These are phyloP conservation scores for Arthroderma uncinatum DNA, from an alignment of 2,329 filamentous ascomycete genomes.

Conservation along the genomic window DNA sequence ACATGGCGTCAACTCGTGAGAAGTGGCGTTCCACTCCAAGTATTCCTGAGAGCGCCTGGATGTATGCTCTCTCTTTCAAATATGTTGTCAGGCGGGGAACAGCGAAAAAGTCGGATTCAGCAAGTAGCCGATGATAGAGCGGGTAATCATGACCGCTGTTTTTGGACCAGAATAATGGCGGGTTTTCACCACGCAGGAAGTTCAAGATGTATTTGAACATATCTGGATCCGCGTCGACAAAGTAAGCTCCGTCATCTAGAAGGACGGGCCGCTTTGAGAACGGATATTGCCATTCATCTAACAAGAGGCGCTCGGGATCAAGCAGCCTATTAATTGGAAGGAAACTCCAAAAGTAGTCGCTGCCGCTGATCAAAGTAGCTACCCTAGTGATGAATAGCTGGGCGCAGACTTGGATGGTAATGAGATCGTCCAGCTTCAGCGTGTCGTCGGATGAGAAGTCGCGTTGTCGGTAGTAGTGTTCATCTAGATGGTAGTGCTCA, in stretches of 20 bases:
- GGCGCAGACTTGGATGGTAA: background rate
- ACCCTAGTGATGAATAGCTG: background rate
- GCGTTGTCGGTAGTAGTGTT: too few species aligned
- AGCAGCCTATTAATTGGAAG: background rate
- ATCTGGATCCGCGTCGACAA: background rate
- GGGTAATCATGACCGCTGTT: slow-evolving; percentile 2
- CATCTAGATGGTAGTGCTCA: too few species aligned
- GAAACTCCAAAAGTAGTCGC: background rate
- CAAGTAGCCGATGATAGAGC: background rate
- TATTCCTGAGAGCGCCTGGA: background rate
- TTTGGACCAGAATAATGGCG: background rate
- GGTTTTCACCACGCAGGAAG: background rate
- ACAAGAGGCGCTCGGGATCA: background rate
- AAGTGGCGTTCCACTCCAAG: background rate
- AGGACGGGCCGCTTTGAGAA: background rate
- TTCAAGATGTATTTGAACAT: slow-evolving; percentile 3
- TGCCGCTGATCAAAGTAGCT: background rate
- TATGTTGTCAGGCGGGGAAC: background rate
- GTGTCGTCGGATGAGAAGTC: too few species aligned
- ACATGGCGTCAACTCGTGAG: too few species aligned
- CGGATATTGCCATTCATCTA: background rate
- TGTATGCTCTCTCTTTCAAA: background rate
- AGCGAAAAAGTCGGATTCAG: background rate
- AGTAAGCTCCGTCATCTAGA: background rate
- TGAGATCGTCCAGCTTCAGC: background rate